Percentiles rank a stretch among this genome's conserved stretches.
phyloP scores from a whole-genome alignment of 306 rosid species.

The Adenanthera pavonina region DNA sequence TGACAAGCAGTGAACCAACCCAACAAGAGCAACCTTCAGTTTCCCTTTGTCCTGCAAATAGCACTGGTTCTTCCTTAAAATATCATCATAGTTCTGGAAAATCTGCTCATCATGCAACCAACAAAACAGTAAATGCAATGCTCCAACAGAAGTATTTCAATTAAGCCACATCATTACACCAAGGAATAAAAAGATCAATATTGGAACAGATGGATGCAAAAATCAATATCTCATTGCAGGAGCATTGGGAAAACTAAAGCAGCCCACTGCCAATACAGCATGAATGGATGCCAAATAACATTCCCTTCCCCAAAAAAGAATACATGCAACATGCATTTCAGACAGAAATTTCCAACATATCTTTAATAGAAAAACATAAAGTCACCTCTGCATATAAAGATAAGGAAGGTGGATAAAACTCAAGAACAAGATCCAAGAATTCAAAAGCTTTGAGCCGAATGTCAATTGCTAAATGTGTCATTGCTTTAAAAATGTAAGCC shows the following conservation, averaged over 20 bases:
- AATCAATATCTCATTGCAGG: constrained; percentile 12
- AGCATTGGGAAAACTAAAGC: constrained; percentile 12
- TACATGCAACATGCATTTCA: constrained; percentile 1
- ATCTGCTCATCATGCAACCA: constrained; percentile 60
- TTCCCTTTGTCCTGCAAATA: constrained; percentile 75
- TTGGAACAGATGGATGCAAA: not conserved
- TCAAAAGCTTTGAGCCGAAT: constrained; percentile 84
- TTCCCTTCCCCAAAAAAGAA: not conserved
- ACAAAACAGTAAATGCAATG: constrained; percentile 26
- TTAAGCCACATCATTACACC: not conserved
- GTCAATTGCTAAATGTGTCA: constrained; percentile 77
- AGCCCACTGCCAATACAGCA: not conserved
- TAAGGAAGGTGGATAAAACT: constrained; percentile 71
- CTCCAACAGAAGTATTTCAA: constrained; percentile 16
- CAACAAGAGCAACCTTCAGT: constrained; percentile 68
- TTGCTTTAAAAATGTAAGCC: constrained; percentile 85
- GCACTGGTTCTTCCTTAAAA: constrained; percentile 70
- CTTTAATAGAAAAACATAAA: constrained; percentile 23
- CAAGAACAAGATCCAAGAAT: constrained; percentile 75
- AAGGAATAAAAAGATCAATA: constrained; percentile 8
- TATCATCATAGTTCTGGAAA: constrained; percentile 77
- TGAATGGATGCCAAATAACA: constrained; percentile 1
- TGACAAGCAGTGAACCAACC: constrained; percentile 78
- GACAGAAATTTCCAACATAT: constrained; percentile 29
- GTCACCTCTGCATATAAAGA: constrained; percentile 77